Percentiles rank a stretch among this genome's conserved stretches.
These are phyloP conservation scores for Cercophora scortea DNA, from an alignment of 495 filamentous ascomycete genomes.

Conservation along the genomic window DNA sequence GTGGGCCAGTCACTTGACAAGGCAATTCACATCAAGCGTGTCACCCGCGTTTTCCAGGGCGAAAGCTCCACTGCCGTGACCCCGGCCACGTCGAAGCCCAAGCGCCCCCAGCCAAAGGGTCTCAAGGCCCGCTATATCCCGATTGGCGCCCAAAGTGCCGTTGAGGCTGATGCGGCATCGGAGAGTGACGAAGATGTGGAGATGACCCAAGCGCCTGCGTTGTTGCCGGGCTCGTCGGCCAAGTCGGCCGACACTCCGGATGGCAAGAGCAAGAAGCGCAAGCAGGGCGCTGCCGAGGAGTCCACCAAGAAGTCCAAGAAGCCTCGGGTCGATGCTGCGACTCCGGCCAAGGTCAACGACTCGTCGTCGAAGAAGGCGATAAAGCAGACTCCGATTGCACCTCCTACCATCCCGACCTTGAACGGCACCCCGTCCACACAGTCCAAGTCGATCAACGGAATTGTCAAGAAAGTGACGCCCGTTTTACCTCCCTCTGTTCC, in stretches of 20 bases:
- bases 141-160: slow-evolving; percentile 25
- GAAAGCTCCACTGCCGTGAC: slow-evolving; percentile 14
- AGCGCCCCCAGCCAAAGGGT: slow-evolving; percentile 38
- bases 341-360: neutral
- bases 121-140: slow-evolving; percentile 36
- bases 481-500: slow-evolving; percentile 26
- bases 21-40: slow-evolving; percentile 34
- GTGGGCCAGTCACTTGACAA: slow-evolving; percentile 31
- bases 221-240: neutral
- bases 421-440: neutral
- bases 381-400: slow-evolving; percentile 22
- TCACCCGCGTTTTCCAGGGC: slow-evolving; percentile 30
- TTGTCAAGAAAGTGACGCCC: slow-evolving; percentile 28
- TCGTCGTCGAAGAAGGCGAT: neutral
- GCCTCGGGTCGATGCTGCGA: slow-evolving; percentile 10
- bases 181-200: slow-evolving; percentile 25
- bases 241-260: slow-evolving; percentile 12
- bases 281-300: slow-evolving; percentile 31
- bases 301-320: slow-evolving; percentile 24
- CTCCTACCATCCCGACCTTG: slow-evolving; percentile 12
- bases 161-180: slow-evolving; percentile 15
- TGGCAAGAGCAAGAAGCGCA: slow-evolving; percentile 35
- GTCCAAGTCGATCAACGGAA: slow-evolving; percentile 6
- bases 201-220: slow-evolving; percentile 15
- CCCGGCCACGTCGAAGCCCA: slow-evolving; percentile 17